A percentile compares a stretch with the other conserved stretches of the same genome.
phyloP scores from a whole-genome alignment of 345 rosid genomes.

The Populus davidiana region DNA sequence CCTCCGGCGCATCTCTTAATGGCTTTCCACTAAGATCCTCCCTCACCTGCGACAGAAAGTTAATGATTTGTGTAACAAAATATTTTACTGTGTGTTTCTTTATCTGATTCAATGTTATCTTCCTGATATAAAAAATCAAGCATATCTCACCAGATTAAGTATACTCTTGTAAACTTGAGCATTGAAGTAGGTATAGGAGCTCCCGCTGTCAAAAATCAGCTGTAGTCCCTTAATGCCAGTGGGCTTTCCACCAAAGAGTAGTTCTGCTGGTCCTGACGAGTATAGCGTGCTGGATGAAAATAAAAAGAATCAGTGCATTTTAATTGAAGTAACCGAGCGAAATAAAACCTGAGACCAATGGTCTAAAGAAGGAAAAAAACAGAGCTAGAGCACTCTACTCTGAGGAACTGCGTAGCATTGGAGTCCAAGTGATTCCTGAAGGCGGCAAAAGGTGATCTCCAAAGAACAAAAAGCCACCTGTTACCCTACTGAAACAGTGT shows the following conservation, averaged over 20 bases:
- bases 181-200: conserved; percentile 80
- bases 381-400: conserved; percentile 41
- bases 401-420: conserved; percentile 30
- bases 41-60: conserved; percentile 36
- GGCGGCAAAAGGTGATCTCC: conserved; percentile 68
- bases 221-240: conserved; percentile 53
- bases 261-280: conserved; percentile 63
- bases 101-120: background rate
- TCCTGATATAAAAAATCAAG: background rate
- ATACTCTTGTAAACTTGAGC: conserved; percentile 42
- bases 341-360: background rate
- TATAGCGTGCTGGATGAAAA: conserved; percentile 60
- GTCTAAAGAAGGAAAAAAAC: background rate
- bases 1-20: conserved; percentile 47
- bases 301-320: background rate
- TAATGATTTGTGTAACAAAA: background rate
- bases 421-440: conserved; percentile 61
- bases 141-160: conserved; percentile 55
- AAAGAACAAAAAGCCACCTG: conserved; percentile 78
- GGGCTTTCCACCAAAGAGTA: conserved; percentile 50
- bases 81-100: background rate
- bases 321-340: background rate
- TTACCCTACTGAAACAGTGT: conserved; percentile 72
- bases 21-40: conserved; percentile 45
- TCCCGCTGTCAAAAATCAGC: conserved; percentile 79